A percentile compares a stretch with the other conserved stretches of the same genome.
phyloP scores from a whole-genome alignment of 192 early-diverging fungal genomes.

The Rhizophagus sp. region DNA sequence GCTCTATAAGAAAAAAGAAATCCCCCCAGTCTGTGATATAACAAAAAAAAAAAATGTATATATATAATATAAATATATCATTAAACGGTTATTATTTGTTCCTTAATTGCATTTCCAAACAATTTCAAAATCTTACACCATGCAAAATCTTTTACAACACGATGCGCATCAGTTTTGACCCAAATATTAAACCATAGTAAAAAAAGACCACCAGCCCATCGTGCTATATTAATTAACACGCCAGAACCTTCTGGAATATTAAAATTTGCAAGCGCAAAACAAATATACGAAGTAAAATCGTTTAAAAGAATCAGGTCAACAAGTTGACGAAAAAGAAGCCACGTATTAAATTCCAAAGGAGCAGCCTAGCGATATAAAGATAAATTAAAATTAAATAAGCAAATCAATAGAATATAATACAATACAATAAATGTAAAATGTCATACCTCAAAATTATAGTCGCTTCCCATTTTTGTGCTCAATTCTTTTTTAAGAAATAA shows the following conservation, averaged over 20 bases:
- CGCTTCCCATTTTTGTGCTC: slow-evolving; percentile 75
- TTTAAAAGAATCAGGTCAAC: slow-evolving; percentile 93
- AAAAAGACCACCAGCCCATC: slow-evolving; percentile 76
- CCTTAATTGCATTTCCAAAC: background rate
- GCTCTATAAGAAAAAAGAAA: slow-evolving; percentile 94
- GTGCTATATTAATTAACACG: slow-evolving; percentile 65
- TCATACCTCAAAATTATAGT: slow-evolving; percentile 77
- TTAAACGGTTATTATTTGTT: slow-evolving; percentile 26
- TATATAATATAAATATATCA: slow-evolving; percentile 8
- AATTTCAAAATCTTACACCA: slow-evolving; percentile 75
- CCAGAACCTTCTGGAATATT: slow-evolving; percentile 66
- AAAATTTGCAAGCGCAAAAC: slow-evolving; percentile 82
- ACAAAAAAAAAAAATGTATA: background rate
- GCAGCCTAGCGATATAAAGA: slow-evolving; percentile 43
- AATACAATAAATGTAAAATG: background rate
- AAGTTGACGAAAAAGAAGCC: slow-evolving; percentile 92
- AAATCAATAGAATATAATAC: slow-evolving; percentile 8
- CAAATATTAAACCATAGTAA: slow-evolving; percentile 91
- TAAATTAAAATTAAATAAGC: background rate
- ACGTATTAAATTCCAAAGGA: slow-evolving; percentile 95
- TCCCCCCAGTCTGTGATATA: slow-evolving; percentile 88
- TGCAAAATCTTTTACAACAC: slow-evolving; percentile 95
- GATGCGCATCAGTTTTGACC: slow-evolving; percentile 94
- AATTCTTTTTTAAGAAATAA: slow-evolving; percentile 67
- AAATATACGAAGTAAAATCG: slow-evolving; percentile 84